Base-by-base conservation (phyloP, 768 basidiomycete species). In the Psilocybe cubensis region DNA sequence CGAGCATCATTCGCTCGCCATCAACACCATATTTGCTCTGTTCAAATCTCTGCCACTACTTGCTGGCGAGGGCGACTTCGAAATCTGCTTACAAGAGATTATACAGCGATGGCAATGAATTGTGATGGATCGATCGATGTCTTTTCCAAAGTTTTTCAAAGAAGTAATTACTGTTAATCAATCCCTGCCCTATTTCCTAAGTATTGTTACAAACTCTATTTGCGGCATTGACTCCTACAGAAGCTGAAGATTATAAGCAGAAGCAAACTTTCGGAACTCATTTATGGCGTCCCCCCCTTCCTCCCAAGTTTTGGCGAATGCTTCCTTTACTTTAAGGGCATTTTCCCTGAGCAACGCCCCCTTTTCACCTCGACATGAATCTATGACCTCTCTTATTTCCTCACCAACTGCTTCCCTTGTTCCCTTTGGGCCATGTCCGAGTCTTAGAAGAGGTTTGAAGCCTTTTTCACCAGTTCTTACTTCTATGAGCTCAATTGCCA, bases 401-500 rank as follows among this genome's bases (percentile, higher is more conserved):
- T 7, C 38, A 6, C 52, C 18, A 8, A 53, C 52, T 8, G 52
- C 52, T 3, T 41, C 52, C 20, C 20, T 9, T 6, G 52, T 53
- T 17, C 52, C 52, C 25, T 53, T 41, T 14, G 52, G 23, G 9
- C 20, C 25, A n/a, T 20, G n/a, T 28, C 52, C 52, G 10, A 24
- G 5, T 25, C 52, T 24, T 4, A 14, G 9, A 21, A 53, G 35
- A 9, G 52, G 52, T 29, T 49, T 49, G 9, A 49, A 31, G 27
- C 52, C 52, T 14, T 29, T 27, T 5, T 53, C 24, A 1, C 52
- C 35, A 3, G 52, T 53, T 25, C 52, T 23, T 11, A 53, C 52
- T 29, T 53, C 52, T 10, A 53, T 25, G 14, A 53, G 35, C 52
- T 53, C 52, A 29, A 53, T 6, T 20, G 40, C 52, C 9, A 53